Base-by-base conservation (phyloP, 2,329 filamentous ascomycete species). In the Aspergillus sp. region DNA sequence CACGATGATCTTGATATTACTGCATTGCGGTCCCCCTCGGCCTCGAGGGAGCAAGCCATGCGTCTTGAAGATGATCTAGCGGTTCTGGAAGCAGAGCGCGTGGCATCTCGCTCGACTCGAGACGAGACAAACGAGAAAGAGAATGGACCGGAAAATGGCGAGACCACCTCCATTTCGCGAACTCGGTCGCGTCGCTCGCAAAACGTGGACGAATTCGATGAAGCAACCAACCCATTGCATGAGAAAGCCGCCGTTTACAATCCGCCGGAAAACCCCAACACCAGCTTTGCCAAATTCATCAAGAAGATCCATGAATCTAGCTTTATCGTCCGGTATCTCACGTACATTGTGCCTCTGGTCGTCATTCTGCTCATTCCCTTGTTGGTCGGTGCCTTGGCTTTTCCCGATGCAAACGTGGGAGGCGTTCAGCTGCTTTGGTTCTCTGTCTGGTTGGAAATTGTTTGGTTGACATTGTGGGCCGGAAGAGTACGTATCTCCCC, bases 401-500 rank as follows among this genome's bases (percentile, higher is more conserved):
- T 83, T 62, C 78, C 80, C n/a, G 64, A 82, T 52, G 80, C 89
- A 1, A 86, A 84, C 12, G 84, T 89, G 2, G 92, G 92, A 0
- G 91, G 89, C 20, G 92, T 96, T 0, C 71, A 86, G 63, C 79
- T 97, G 49, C 80, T 92, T 60, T 98, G 94, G 94, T 97, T 98
- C 71, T 90, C 90, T 31, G 92, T 97, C 63, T 98, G 94, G 94
- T 83, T 97, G 18, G 91, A 96, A 75, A 91, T 96, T 47, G 84
- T 97, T 26, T 98, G 94, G 94, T 82, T 94, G 63, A 92, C 92
- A 0, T 81, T 97, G 0, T 98, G 94, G 94, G 88, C 89, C 20
- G 89, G 85, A 56, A 77, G 86, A 69, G 78, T 82, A 71, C 69
- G 76, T 73, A 32, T 31, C 2, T 20, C 11, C 22, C 22, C 29